These are phyloP conservation scores for Gossypium lobatum DNA, from an alignment of 441 rosid genomes.

Conservation along the genomic window DNA sequence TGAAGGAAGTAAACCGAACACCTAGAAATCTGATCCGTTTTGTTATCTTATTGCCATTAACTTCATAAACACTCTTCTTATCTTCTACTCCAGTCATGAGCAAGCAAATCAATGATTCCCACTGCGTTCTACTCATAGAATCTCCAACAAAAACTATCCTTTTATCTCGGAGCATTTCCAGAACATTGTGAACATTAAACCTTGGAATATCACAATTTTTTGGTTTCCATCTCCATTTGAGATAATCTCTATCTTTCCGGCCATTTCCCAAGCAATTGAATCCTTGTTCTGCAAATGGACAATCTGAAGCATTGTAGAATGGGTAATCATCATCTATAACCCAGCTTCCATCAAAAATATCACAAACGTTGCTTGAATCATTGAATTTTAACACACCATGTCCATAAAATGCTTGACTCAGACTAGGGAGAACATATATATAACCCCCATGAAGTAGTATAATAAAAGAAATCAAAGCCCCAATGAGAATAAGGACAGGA, in stretches of 20 bases:
- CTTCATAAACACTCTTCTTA: conserved; percentile 49
- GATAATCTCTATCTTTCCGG: conserved; percentile 43
- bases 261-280: conserved; percentile 67
- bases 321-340: conserved; percentile 49
- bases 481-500: conserved; percentile 39
- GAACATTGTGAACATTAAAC: conserved; percentile 36
- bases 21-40: conserved; percentile 53
- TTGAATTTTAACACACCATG: conserved; percentile 28
- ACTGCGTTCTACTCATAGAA: conserved; percentile 63
- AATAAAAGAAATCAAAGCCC: conserved; percentile 42
- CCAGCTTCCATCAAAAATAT: conserved; percentile 55
- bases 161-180: conserved; percentile 51
- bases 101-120: conserved; percentile 64
- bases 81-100: conserved; percentile 66
- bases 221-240: conserved; percentile 27
- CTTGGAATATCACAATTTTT: conserved; percentile 48
- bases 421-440: conserved; percentile 54
- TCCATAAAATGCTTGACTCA: conserved; percentile 38
- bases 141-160: conserved; percentile 64
- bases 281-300: conserved; percentile 57
- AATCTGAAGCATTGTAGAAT: conserved; percentile 50
- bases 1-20: conserved; percentile 37
- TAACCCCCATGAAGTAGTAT: conserved; percentile 51
- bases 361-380: conserved; percentile 32
- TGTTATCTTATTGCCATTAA: conserved; percentile 49